Evolutionary conservation across 805 yeast species (phyloP), one percentile per base, ranked within the genome.

Genomic region (Candida nemodendra): DNA sequence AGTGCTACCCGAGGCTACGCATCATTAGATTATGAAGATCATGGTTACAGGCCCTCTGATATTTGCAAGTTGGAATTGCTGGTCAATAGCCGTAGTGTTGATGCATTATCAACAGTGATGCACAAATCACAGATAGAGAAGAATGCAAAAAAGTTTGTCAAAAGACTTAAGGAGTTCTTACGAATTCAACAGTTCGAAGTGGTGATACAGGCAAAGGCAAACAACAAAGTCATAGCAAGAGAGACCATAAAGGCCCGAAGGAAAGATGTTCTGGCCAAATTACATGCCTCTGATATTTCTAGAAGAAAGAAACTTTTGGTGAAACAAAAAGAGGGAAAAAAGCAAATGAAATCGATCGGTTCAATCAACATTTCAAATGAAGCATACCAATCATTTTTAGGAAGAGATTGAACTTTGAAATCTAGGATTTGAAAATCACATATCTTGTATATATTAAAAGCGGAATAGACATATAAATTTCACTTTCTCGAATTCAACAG

Each of bases 281-380:
- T 93, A 43, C 98, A 91, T 62, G 99, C 98, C 0, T 81, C 96
- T 14, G 99, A 91, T 67, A 77, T 90, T 23, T 76, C 95, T 0
- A 74, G 99, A 65, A 73, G 96, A 45, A 89, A 89, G 69, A 91
- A 91, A 64, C 71, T 91, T 49, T 68, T 91, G 36, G 87, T 75
- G 38, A 83, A 84, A 52, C 99, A 91, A 56, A 91, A 90, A 61
- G 96, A 87, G 56, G 99, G 99, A 26, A 93, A 93, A 64, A 87
- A 84, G 62, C 74, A 73, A 44, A 72, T 91, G 82, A 83, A 84
- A 61, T 71, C 84, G 12, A 71, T 81, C 11, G 98, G 98, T 11
- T 76, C 78, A 36, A 85, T 91, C 13, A 68, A 72, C 28, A 84
- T 91, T 34, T 80, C 85, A 44, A 83, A 82, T 42, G 95, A 88